Conservation (phyloP, 2,329 filamentous ascomycete species). For the Nemania serpens region DNA sequence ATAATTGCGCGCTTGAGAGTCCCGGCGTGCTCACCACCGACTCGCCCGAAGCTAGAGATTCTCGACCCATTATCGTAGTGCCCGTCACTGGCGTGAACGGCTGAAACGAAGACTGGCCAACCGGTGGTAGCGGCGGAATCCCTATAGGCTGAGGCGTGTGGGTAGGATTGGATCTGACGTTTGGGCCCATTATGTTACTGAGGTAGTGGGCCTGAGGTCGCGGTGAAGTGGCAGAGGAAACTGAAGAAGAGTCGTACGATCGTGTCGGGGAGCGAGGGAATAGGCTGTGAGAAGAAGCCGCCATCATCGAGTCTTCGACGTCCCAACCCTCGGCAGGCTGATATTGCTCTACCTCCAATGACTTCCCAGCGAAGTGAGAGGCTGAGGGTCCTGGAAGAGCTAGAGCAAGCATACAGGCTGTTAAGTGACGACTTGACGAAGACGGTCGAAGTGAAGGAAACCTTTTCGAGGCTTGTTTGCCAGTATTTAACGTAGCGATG, state of each 20-base stretch:
- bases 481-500: slow-evolving; percentile 32
- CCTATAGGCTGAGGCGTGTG: slow-evolving; percentile 58
- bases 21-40: slow-evolving; percentile 61
- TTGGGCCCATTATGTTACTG: slow-evolving; percentile 57
- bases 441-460: slow-evolving; percentile 32
- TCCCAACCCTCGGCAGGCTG: slow-evolving; percentile 43
- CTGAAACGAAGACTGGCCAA: slow-evolving; percentile 53
- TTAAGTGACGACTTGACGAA: slow-evolving; percentile 31
- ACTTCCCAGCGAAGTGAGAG: slow-evolving; percentile 46
- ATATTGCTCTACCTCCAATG: slow-evolving; percentile 44
- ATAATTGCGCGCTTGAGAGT: slow-evolving; percentile 45
- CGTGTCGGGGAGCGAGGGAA: slow-evolving; percentile 65
- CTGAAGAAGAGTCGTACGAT: slow-evolving; percentile 68
- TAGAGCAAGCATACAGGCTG: slow-evolving; percentile 47
- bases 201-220: slow-evolving; percentile 58
- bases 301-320: slow-evolving; percentile 51
- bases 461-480: slow-evolving; percentile 23
- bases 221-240: slow-evolving; percentile 65
- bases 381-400: slow-evolving; percentile 45
- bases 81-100: slow-evolving; percentile 58
- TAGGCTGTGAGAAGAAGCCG: slow-evolving; percentile 59
- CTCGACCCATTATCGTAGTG: slow-evolving; percentile 58
- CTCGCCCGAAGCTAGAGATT: slow-evolving; percentile 63
- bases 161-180: slow-evolving; percentile 54
- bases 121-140: slow-evolving; percentile 55